These are phyloP conservation scores for Saccharomycopsis microspora DNA, from an alignment of 805 yeast species.

Conservation along the genomic window DNA sequence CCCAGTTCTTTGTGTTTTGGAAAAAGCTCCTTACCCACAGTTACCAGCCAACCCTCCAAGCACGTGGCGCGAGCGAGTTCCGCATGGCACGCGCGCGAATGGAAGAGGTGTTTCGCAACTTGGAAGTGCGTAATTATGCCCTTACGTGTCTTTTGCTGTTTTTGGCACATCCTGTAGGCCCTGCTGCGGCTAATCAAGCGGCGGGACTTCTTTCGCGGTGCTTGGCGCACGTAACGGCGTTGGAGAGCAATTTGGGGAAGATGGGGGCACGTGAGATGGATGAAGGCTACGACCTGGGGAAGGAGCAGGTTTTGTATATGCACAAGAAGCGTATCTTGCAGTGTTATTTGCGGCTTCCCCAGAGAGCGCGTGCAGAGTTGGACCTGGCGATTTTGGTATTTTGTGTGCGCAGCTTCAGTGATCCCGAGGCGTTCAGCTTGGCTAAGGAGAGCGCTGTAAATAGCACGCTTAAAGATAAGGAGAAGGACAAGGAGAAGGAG, in stretches of 20 bases:
- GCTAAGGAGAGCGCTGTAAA: slow-evolving; percentile 1
- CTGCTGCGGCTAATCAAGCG: slow-evolving; percentile 32
- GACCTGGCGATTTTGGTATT: slow-evolving; percentile 30
- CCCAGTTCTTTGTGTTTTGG: slow-evolving; percentile 56
- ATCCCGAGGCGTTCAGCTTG: slow-evolving; percentile 24
- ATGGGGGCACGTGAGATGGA: slow-evolving; percentile 15
- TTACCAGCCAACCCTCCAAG: slow-evolving; percentile 28
- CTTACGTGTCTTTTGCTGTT: slow-evolving; percentile 46
- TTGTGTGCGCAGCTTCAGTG: slow-evolving; percentile 31
- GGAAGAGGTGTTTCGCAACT: slow-evolving; percentile 27
- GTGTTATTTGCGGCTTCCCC: slow-evolving; percentile 28
- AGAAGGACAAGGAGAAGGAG: slow-evolving; percentile 16
- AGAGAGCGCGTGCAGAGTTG: slow-evolving; percentile 24
- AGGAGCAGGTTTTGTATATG: slow-evolving; percentile 23
- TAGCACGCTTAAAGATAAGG: slow-evolving; percentile 13
- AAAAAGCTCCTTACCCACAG: slow-evolving; percentile 43
- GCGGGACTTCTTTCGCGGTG: slow-evolving; percentile 38
- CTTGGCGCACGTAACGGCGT: slow-evolving; percentile 22
- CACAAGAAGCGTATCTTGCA: slow-evolving; percentile 35
- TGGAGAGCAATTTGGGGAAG: slow-evolving; percentile 22
- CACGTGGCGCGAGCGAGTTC: slow-evolving; percentile 24
- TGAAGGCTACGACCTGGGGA: slow-evolving; percentile 17
- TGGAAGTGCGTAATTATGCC: slow-evolving; percentile 46
- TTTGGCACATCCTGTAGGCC: slow-evolving; percentile 30
- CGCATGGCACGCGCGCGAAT: slow-evolving; percentile 16